Evolutionary conservation across 495 filamentous ascomycete species (phyloP).

Genomic region (Penicillium roqueforti): DNA sequence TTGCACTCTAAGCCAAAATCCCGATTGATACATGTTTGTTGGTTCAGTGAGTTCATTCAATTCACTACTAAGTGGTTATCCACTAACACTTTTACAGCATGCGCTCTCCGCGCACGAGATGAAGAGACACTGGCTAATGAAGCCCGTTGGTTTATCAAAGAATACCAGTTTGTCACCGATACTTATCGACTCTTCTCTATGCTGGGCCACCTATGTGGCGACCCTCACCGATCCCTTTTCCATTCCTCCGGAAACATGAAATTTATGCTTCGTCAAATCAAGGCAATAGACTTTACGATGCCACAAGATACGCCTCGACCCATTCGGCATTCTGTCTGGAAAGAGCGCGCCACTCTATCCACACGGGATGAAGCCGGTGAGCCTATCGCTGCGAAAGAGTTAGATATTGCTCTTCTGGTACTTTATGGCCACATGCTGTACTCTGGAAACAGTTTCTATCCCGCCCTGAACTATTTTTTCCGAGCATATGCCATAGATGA

Average conservation of each 20-base stretch:
- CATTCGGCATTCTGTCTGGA: constrained; percentile 34
- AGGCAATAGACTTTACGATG: constrained; percentile 72
- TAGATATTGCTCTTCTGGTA: constrained; percentile 73
- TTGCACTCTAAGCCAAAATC: constrained; percentile 59
- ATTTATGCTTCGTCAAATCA: constrained; percentile 84
- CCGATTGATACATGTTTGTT: constrained; percentile 73
- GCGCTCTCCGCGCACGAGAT: constrained; percentile 74
- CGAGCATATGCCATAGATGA: constrained; percentile 79
- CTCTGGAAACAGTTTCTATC: constrained; percentile 69
- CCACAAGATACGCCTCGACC: constrained; percentile 26
- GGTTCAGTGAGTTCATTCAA: constrained; percentile 56
- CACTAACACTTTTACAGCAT: constrained; percentile 48
- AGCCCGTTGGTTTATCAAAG: constrained; percentile 80
- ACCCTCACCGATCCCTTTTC: constrained; percentile 46
- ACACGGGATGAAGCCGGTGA: constrained; percentile 47
- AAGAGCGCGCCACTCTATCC: constrained; percentile 48
- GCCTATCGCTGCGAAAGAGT: constrained; percentile 45
- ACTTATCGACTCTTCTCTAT: constrained; percentile 76
- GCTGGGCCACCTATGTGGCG: constrained; percentile 58
- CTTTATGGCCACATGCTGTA: constrained; percentile 87
- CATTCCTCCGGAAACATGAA: constrained; percentile 69
- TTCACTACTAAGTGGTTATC: background rate
- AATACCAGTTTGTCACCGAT: constrained; percentile 79
- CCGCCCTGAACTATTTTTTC: constrained; percentile 86
- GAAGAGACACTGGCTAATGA: constrained; percentile 62